Base-by-base conservation (phyloP, 306 rosid species). In the Dryas drummondii region DNA sequence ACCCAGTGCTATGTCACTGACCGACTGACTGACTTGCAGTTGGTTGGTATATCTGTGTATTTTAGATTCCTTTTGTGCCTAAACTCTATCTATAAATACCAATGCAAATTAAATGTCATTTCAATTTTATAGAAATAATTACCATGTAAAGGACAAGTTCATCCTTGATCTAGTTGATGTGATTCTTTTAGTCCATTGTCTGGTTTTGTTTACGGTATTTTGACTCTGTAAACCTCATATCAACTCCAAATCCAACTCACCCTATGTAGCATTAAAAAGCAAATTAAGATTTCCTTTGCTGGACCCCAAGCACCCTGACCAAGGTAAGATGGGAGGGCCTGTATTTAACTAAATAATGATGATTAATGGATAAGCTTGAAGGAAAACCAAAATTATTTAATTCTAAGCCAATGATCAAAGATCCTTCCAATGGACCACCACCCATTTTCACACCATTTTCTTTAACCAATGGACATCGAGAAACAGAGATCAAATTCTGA, bases 291-390 rank as follows among this genome's bases (percentile, higher is more conserved):
- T 52, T 52, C 14, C 56, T 52, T 52, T 14, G 56, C 60, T 9
- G 14, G 44, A 60, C 60, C 69, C 9, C 9, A 10, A 60, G 58
- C 77, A 45, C 67, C 46, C 17, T 32, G 54, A 45, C 66, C 45
- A 14, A 41, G 45, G 17, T 19, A 14, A 54, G 79, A 45, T 48
- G 37, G 3, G 2, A 32, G 37, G 37, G 37, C 37, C 37, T 32
- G 45, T 66, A 19, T 2, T 41, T 70, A 45, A 37, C 32, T 69
- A 40, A 47, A 11, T 48, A 54, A 70, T 37, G 1, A 48, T 67
- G 13, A 17, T 42, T 48, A 71, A 26, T 17, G 68, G 85, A 76
- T 72, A 64, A 72, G 82, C 55, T 72, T 41, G 69, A 63, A 72
- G 27, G 7, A 9, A 47, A 42, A 46, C 19, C 6, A 14, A 50